A percentile compares a stretch with the other conserved stretches of the same genome.
phyloP scores from a whole-genome alignment of 257 asterid genomes.

The Nicotiana otophora region DNA sequence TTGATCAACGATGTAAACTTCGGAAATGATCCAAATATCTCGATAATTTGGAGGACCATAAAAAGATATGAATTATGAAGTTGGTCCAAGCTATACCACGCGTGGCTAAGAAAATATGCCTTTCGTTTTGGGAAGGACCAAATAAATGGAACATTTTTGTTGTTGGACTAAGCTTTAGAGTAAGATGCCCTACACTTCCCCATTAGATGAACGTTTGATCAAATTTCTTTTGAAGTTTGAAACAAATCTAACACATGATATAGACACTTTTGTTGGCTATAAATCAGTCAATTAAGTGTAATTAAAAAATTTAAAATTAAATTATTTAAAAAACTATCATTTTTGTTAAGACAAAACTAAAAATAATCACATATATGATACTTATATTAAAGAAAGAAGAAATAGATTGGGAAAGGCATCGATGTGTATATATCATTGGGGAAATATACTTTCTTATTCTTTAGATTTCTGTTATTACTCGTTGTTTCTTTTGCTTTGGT shows the following conservation, averaged over 20 bases:
- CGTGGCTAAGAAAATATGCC: not conserved
- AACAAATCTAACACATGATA: not conserved
- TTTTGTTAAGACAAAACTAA: no score
- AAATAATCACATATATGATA: no score
- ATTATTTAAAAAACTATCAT: no score
- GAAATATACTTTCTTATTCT: no score
- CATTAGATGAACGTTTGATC: not conserved
- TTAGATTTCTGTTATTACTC: no score
- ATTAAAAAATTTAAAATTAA: no score
- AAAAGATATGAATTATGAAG: not conserved
- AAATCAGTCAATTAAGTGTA: no score
- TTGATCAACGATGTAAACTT: not conserved
- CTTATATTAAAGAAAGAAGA: no score
- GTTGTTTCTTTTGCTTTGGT: no score
- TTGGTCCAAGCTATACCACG: not conserved
- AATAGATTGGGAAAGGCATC: no score
- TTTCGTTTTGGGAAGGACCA: not conserved
- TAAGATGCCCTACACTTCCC: not conserved
- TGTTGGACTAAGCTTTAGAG: not conserved
- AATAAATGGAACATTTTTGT: not conserved
- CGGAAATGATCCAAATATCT: not conserved
- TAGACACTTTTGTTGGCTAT: no score
- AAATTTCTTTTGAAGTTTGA: not conserved
- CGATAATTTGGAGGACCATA: not conserved
- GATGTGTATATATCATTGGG: no score